A percentile compares a stretch with the other conserved stretches of the same genome.
Evolutionary conservation across 371 early-diverging fungal species (phyloP).

Genomic region (Rhizomucor pusillus): DNA sequence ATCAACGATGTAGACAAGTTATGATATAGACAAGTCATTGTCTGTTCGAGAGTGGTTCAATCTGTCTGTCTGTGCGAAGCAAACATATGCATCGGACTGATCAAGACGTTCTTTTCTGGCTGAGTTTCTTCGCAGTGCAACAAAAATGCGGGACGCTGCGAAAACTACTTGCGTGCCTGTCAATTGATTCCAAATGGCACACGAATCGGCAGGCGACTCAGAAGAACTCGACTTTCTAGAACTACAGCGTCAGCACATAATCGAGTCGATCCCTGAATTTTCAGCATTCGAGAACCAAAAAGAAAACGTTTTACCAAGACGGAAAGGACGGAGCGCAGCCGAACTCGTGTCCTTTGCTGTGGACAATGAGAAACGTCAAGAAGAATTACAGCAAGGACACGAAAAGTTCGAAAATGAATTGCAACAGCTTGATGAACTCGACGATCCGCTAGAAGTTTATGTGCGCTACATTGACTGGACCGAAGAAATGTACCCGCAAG

Average conservation of each 20-base stretch:
- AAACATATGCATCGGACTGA: no score
- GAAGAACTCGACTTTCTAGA: conserved; percentile 1
- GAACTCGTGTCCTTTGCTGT: conserved; percentile 42
- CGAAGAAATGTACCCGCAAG: conserved; percentile 67
- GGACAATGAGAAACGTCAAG: conserved; percentile 26
- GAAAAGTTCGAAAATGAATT: conserved; percentile 48
- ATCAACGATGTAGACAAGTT: no score
- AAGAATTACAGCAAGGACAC: conserved; percentile 31
- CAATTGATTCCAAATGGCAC: no score
- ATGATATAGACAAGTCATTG: no score
- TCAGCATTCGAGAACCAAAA: conserved; percentile 63
- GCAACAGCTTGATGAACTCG: conserved; percentile 43
- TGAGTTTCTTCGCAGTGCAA: no score
- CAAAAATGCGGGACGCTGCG: no score
- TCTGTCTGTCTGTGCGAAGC: no score
- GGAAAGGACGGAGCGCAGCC: conserved; percentile 64
- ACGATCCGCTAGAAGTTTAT: conserved; percentile 80
- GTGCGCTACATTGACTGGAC: conserved; percentile 74
- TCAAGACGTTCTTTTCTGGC: no score
- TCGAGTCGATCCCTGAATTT: conserved; percentile 32
- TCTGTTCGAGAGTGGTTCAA: no score
- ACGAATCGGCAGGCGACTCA: no score
- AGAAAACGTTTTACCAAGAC: conserved; percentile 79
- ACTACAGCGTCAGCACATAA: conserved; percentile 12
- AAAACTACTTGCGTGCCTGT: no score